Conservation (phyloP, 2,329 filamentous ascomycete genomes). For the Colletotrichum liaoningense region DNA sequence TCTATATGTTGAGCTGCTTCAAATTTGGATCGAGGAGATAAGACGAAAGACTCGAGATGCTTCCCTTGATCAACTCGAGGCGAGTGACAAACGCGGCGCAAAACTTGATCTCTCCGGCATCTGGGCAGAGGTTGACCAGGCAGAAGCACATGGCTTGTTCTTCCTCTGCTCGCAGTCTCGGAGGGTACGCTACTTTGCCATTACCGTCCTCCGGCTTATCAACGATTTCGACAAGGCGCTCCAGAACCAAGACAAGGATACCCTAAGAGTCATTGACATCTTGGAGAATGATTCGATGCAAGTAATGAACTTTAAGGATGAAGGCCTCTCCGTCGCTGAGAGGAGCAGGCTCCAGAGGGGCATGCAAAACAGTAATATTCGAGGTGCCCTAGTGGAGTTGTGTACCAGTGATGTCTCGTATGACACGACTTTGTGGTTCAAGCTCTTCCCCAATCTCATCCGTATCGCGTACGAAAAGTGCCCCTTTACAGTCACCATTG, state of each 20-base stretch:
- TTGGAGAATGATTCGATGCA: constrained; percentile 89
- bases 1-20: constrained; percentile 91
- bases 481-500: constrained; percentile 89
- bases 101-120: constrained; percentile 89
- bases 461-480: constrained; percentile 91
- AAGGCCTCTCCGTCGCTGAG: constrained; percentile 91
- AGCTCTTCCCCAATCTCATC: constrained; percentile 95
- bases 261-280: constrained; percentile 85
- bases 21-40: constrained; percentile 98
- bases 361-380: constrained; percentile 83
- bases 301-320: constrained; percentile 92
- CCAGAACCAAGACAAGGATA: constrained; percentile 72
- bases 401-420: constrained; percentile 97
- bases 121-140: constrained; percentile 94
- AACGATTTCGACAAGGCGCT: constrained; percentile 93
- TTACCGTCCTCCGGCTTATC: constrained; percentile 91
- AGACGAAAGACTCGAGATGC: constrained; percentile 85
- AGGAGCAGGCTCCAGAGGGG: constrained; percentile 91
- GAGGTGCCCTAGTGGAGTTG: constrained; percentile 90
- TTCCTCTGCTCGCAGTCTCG: constrained; percentile 97
- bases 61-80: constrained; percentile 72
- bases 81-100: constrained; percentile 77
- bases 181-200: constrained; percentile 87
- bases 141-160: constrained; percentile 96
- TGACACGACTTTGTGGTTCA: constrained; percentile 96